Percentiles rank a stretch among this genome's conserved stretches.
Evolutionary conservation across 495 filamentous ascomycete genomes (phyloP).

Genomic region (Penicillium lividum): DNA sequence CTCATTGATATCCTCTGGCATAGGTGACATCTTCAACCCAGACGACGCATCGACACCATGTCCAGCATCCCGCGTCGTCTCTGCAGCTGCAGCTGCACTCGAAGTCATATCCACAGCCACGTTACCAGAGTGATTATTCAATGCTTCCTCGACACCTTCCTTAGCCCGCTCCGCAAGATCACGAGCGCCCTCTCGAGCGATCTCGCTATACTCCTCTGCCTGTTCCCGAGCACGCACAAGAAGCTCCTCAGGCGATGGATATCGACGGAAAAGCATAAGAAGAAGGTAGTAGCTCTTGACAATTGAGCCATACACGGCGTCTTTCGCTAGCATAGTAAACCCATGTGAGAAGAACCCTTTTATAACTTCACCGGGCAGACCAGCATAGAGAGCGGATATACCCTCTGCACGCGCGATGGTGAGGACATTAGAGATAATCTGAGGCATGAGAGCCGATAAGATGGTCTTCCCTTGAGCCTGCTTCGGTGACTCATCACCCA

Average conservation of each 20-base stretch:
- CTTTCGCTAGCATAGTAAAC: constrained; percentile 87
- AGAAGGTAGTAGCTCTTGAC: constrained; percentile 64
- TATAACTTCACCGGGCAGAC: constrained; percentile 71
- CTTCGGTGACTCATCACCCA: constrained; percentile 12
- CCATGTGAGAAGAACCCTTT: constrained; percentile 88
- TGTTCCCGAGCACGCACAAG: constrained; percentile 45
- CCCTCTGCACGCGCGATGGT: constrained; percentile 69
- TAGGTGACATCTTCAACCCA: constrained; percentile 20
- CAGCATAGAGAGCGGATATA: constrained; percentile 70
- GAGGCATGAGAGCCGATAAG: constrained; percentile 36
- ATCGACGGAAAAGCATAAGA: constrained; percentile 38
- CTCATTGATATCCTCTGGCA: constrained; percentile 39
- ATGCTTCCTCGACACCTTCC: constrained; percentile 28
- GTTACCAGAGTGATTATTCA: constrained; percentile 30
- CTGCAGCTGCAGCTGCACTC: constrained; percentile 17
- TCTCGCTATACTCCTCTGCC: constrained; percentile 45
- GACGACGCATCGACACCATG: constrained; percentile 28
- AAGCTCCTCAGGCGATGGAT: constrained; percentile 47
- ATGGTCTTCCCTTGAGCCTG: constrained; percentile 4
- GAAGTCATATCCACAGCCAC: constrained; percentile 41
- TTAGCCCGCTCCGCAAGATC: constrained; percentile 37
- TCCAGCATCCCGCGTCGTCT: background rate
- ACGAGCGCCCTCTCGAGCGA: constrained; percentile 44
- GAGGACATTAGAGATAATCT: constrained; percentile 63
- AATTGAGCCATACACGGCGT: constrained; percentile 72